phyloP scores from a whole-genome alignment of 2,329 filamentous ascomycete species.

The Colletotrichum lini region DNA sequence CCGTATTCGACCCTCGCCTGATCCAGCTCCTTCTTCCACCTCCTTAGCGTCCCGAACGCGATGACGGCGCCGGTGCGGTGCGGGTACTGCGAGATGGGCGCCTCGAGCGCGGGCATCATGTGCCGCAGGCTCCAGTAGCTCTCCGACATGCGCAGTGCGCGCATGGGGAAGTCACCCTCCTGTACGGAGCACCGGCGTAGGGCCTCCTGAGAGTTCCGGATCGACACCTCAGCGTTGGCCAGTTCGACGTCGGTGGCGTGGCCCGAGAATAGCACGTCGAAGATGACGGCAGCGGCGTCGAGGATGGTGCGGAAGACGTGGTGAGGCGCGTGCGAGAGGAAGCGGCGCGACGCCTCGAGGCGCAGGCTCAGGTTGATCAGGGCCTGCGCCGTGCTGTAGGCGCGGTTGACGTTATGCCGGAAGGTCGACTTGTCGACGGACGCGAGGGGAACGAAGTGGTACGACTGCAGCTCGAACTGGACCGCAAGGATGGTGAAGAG shows the following conservation, averaged over 20 bases:
- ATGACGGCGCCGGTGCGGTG: slow-evolving; percentile 65
- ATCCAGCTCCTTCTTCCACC: slow-evolving; percentile 61
- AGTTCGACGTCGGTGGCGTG: slow-evolving; percentile 43
- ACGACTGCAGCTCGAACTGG: slow-evolving; percentile 67
- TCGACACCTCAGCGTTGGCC: slow-evolving; percentile 39
- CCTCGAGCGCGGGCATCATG: slow-evolving; percentile 55
- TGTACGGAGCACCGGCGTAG: slow-evolving; percentile 61
- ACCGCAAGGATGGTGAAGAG: slow-evolving; percentile 64
- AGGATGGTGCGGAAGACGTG: slow-evolving; percentile 64
- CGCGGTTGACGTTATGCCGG: slow-evolving; percentile 61
- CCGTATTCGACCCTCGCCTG: slow-evolving; percentile 45
- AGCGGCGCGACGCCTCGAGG: slow-evolving; percentile 44
- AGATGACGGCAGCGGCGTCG: slow-evolving; percentile 55
- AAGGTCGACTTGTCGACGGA: slow-evolving; percentile 56
- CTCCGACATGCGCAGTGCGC: slow-evolving; percentile 63
- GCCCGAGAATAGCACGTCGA: slow-evolving; percentile 53
- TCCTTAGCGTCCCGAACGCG: slow-evolving; percentile 64
- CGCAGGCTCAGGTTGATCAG: slow-evolving; percentile 57
- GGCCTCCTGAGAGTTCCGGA: slow-evolving; percentile 45
- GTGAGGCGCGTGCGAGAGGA: slow-evolving; percentile 64
- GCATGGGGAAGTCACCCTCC: slow-evolving; percentile 64
- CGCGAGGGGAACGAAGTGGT: slow-evolving; percentile 64
- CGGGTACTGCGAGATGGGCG: slow-evolving; percentile 58
- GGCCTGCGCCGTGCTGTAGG: slow-evolving; percentile 63
- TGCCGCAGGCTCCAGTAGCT: slow-evolving; percentile 62